phyloP scores from a whole-genome alignment of 2,329 filamentous ascomycete species.

The Xylariales sp. region DNA sequence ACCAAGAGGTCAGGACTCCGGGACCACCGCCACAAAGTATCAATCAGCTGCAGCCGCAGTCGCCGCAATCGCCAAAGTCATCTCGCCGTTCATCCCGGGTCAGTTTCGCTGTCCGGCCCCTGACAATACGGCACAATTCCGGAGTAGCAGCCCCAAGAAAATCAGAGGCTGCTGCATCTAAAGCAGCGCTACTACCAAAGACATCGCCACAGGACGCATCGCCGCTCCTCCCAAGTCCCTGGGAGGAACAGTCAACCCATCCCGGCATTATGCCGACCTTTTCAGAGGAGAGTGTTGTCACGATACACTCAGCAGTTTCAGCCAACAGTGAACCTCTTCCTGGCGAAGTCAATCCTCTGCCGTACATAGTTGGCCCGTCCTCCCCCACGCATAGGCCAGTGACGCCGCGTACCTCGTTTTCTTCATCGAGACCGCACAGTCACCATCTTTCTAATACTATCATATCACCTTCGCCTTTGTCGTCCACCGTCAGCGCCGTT shows the following conservation, averaged over 20 bases:
- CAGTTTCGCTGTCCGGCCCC: conserved; percentile 36
- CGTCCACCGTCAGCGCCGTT: conserved; percentile 54
- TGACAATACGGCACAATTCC: conserved; percentile 26
- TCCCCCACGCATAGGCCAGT: conserved; percentile 22
- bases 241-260: conserved; percentile 27
- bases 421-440: conserved; percentile 28
- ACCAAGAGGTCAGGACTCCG: conserved; percentile 30
- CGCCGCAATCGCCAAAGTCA: conserved; percentile 13
- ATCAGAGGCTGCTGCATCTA: conserved; percentile 23
- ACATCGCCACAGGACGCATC: conserved; percentile 25
- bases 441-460: conserved; percentile 42
- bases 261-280: conserved; percentile 28
- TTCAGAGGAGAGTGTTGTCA: conserved; percentile 25
- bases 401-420: conserved; percentile 24
- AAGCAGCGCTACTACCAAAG: conserved; percentile 20
- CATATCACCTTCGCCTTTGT: conserved; percentile 56
- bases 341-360: conserved; percentile 13
- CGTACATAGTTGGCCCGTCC: conserved; percentile 14
- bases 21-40: conserved; percentile 14
- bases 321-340: conserved; percentile 21
- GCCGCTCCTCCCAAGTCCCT: conserved; percentile 38
- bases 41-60: conserved; percentile 10
- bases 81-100: conserved; percentile 47
- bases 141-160: conserved; percentile 31
- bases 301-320: conserved; percentile 22